Conservation (phyloP, 2,329 filamentous ascomycete genomes). For the Myriangium duriaei region DNA sequence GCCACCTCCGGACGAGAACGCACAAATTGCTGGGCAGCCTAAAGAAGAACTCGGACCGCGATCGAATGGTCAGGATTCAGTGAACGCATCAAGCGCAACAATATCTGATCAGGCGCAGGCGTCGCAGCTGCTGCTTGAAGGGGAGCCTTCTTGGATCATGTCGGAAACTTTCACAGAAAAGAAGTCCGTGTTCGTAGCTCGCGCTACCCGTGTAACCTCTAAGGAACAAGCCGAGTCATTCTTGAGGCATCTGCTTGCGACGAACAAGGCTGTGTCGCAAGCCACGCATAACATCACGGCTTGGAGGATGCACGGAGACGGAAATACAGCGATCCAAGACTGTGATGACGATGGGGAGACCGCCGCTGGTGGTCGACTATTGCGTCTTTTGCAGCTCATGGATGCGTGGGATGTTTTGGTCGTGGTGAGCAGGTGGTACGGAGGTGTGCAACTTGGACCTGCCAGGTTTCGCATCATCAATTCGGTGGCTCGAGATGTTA, state of each 20-base stretch:
- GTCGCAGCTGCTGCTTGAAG: slow-evolving; percentile 24
- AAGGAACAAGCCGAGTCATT: slow-evolving; percentile 58
- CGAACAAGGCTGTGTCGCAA: slow-evolving; percentile 70
- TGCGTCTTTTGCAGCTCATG: slow-evolving; percentile 92
- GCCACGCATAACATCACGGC: slow-evolving; percentile 95
- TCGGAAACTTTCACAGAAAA: slow-evolving; percentile 66
- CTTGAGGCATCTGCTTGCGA: slow-evolving; percentile 62
- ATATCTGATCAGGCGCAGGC: slow-evolving; percentile 22
- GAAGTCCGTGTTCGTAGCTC: slow-evolving; percentile 78
- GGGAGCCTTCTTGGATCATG: slow-evolving; percentile 53
- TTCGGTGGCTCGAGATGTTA: slow-evolving; percentile 66
- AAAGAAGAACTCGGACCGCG: slow-evolving; percentile 21
- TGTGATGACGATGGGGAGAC: slow-evolving; percentile 95
- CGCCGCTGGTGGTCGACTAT: slow-evolving; percentile 70
- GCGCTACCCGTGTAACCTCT: slow-evolving; percentile 56
- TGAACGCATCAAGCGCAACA: neutral
- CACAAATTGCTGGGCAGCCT: neutral
- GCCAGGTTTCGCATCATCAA: slow-evolving; percentile 88
- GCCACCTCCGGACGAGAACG: slow-evolving; percentile 9
- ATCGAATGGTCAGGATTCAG: slow-evolving; percentile 19
- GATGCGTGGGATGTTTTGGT: slow-evolving; percentile 87
- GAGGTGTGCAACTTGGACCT: slow-evolving; percentile 77
- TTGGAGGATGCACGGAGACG: slow-evolving; percentile 62
- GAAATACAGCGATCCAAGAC: slow-evolving; percentile 56
- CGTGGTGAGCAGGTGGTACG: slow-evolving; percentile 91